These are phyloP conservation scores for Oenanthe javanica DNA, from an alignment of 140 eudicot species.

Conservation along the genomic window DNA sequence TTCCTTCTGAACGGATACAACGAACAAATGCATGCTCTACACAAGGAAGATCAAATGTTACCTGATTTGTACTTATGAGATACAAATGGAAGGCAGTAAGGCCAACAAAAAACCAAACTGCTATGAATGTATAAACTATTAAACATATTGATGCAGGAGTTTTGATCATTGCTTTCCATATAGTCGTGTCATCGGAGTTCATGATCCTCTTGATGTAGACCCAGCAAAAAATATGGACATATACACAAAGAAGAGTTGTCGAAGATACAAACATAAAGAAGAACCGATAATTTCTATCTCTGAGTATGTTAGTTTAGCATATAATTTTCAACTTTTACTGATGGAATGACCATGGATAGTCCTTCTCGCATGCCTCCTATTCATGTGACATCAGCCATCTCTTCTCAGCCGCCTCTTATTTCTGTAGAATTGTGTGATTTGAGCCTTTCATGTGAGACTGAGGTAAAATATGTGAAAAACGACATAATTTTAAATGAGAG, in stretches of 20 bases:
- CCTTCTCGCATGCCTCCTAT: no score
- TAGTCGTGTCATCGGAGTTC: constrained; percentile 56
- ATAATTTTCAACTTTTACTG: no score
- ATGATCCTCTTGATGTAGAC: constrained; percentile 73
- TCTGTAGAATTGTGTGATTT: no score
- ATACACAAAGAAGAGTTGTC: constrained; percentile 83
- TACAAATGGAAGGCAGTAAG: constrained; percentile 91
- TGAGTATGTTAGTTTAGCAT: no score
- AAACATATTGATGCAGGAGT: constrained; percentile 92
- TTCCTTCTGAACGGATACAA: not conserved
- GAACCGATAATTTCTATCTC: constrained; percentile 30
- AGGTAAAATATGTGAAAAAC: no score
- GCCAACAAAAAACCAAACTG: constrained; percentile 99
- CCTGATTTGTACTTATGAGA: constrained; percentile 98
- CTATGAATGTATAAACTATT: constrained; percentile 80
- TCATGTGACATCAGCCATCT: no score
- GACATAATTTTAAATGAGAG: no score
- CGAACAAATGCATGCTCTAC: not conserved
- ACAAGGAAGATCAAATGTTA: constrained; percentile 10
- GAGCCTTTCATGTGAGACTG: no score
- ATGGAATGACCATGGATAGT: no score
- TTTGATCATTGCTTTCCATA: constrained; percentile 94
- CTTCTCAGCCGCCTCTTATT: no score
- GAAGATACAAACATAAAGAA: constrained; percentile 99
- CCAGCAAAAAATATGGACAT: constrained; percentile 93